These are phyloP conservation scores for Primulina huaijiensis DNA, from an alignment of 257 asterid species.

Conservation along the genomic window DNA sequence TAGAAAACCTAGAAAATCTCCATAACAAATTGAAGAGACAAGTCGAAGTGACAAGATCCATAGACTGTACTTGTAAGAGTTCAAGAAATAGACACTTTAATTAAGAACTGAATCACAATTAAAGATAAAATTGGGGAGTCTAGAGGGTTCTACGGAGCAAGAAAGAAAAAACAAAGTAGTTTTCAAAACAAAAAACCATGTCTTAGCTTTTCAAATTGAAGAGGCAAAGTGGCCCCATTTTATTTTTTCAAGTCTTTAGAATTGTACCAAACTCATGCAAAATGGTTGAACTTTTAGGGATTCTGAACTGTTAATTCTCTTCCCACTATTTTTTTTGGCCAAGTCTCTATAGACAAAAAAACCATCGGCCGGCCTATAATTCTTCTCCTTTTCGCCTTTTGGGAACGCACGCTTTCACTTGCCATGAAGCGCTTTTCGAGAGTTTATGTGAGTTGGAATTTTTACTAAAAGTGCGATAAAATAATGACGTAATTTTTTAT, in stretches of 20 bases:
- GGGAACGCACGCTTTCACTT: constrained; percentile 55
- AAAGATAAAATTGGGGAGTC: not conserved
- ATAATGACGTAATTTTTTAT: too few relatives aligned
- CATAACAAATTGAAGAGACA: too few relatives aligned
- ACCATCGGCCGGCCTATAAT: constrained; percentile 34
- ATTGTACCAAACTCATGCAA: constrained; percentile 20
- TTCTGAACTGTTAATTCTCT: constrained; percentile 28
- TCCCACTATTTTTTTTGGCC: constrained; percentile 18
- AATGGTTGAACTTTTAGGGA: constrained; percentile 35
- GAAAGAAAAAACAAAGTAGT: not conserved
- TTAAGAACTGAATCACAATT: not conserved
- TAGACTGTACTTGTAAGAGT: too few relatives aligned
- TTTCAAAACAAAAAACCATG: not conserved
- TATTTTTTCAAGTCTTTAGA: constrained; percentile 18
- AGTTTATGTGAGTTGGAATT: constrained; percentile 14
- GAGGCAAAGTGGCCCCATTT: constrained; percentile 25
- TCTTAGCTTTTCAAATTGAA: not conserved
- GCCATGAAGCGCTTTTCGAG: constrained; percentile 76
- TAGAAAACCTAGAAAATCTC: too few relatives aligned
- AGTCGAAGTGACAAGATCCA: too few relatives aligned
- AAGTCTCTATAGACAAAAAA: constrained; percentile 54
- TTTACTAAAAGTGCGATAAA: too few relatives aligned
- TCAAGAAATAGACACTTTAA: too few relatives aligned
- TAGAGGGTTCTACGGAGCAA: not conserved
- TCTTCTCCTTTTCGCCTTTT: constrained; percentile 31